phyloP scores from a whole-genome alignment of 2,329 filamentous ascomycete genomes.

The Pestalotiopsis sp. region DNA sequence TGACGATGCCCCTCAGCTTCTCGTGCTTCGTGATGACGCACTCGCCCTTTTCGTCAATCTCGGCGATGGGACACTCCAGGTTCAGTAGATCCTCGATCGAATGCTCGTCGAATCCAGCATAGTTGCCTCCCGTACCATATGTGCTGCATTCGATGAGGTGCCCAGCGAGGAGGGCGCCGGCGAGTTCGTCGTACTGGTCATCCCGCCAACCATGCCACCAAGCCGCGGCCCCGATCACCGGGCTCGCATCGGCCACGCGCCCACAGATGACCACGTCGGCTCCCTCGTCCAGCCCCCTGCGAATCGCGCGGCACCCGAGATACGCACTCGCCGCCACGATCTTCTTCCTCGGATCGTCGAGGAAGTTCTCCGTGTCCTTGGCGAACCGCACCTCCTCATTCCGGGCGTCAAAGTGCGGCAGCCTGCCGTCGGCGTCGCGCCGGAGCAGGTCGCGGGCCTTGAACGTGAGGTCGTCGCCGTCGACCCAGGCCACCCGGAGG shows the following conservation, averaged over 20 bases:
- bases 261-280: constrained; percentile 44
- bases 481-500: constrained; percentile 31
- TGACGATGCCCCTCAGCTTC: constrained; percentile 40
- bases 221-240: constrained; percentile 2
- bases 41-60: constrained; percentile 35
- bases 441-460: constrained; percentile 24
- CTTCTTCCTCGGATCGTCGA: constrained; percentile 31
- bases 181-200: constrained; percentile 32
- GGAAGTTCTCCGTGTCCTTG: constrained; percentile 36
- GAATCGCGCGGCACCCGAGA: constrained; percentile 52
- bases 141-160: constrained; percentile 58
- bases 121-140: constrained; percentile 59
- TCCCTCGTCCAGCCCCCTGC: constrained; percentile 41
- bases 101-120: constrained; percentile 49
- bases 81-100: constrained; percentile 34
- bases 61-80: constrained; percentile 41
- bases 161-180: constrained; percentile 52
- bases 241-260: constrained; percentile 4
- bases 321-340: constrained; percentile 51
- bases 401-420: constrained; percentile 37
- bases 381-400: constrained; percentile 41
- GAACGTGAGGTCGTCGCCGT: constrained; percentile 36
- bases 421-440: constrained; percentile 18
- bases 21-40: constrained; percentile 39
- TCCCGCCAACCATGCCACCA: constrained; percentile 11